Percentiles rank a stretch among this genome's conserved stretches.
phyloP scores from a whole-genome alignment of 345 rosid genomes.

The Balakata baccata region DNA sequence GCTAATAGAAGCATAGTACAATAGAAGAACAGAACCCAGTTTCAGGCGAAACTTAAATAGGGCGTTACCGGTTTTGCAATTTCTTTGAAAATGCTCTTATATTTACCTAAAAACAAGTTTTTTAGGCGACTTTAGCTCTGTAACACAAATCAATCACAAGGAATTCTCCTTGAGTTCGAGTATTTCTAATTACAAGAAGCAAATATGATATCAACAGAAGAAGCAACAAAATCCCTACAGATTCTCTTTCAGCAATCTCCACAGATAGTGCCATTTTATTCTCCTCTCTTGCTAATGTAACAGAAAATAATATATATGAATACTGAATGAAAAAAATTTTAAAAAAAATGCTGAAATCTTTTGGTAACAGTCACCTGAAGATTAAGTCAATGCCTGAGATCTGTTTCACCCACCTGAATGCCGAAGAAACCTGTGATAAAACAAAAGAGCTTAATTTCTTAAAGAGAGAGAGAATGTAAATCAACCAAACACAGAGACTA shows the following conservation, averaged over 20 bases:
- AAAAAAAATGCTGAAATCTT: neutral
- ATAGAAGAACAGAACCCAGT: neutral
- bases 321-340: neutral
- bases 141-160: neutral
- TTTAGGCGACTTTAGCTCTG: neutral
- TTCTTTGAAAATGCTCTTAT: neutral
- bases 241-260: conserved; percentile 34
- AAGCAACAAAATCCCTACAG: conserved; percentile 31
- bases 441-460: neutral
- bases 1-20: neutral
- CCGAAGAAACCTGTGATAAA: conserved; percentile 2
- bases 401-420: conserved; percentile 32
- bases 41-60: conserved; percentile 8
- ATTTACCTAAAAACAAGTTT: neutral
- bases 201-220: neutral
- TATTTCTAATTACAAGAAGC: neutral
- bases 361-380: conserved; percentile 28
- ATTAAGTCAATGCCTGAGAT: conserved; percentile 58
- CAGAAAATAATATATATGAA: conserved; percentile 2
- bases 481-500: conserved; percentile 19
- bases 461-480: neutral
- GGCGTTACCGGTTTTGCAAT: neutral
- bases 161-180: neutral
- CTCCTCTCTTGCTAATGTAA: conserved; percentile 32
- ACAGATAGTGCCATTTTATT: conserved; percentile 39